Base-by-base conservation (phyloP, 371 early-diverging fungal species). In the Caulochytrium protostelioides region DNA sequence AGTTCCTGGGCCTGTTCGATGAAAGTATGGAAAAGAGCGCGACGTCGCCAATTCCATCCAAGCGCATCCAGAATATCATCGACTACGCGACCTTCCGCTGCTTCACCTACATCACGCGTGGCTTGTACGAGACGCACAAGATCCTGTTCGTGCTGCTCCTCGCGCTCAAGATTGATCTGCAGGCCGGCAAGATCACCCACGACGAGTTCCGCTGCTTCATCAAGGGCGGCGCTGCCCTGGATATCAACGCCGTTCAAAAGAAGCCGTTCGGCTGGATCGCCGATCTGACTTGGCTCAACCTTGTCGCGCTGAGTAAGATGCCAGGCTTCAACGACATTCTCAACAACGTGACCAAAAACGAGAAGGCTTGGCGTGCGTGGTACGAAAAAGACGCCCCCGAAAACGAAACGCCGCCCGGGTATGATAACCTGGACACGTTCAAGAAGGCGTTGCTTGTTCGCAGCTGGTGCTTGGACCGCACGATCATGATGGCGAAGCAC, bases 251-350 rank as follows among this genome's bases (percentile, higher is more conserved):
- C 7, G 66, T 65, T 1, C 54, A 50, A 20, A 68, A 68, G 45
- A 70, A 70, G 37, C 68, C 68, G 4, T 70, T 65, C 48, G 52
- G 50, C 46, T 70, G 70, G 70, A 68, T 70, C 37, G 60, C 64
- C 5, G 70, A 70, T 35, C 59, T 62, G 45, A 68, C 66, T 0
- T 70, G 70, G 70, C 48, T 68, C 23, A 70, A 70, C 38, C 31
- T 70, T 13, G 61, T 58, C 1, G 68, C 68, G 0, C 32, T 70
- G 16, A 57, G 59, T 53, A 65, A 68, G 29, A 58, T 70, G 60
- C 55, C 53, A 23, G 62, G 59, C 0, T 70, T 70, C 38, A 50
- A 37, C 14, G 70, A 68, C 35, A 36, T 70, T 9, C 42, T 70
- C 7, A 68, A 64, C 38, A 64, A 65, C 32, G 53, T 70, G 16